Conservation (phyloP, 78 protist species). For the Dictyostelium brefeldianum region DNA sequence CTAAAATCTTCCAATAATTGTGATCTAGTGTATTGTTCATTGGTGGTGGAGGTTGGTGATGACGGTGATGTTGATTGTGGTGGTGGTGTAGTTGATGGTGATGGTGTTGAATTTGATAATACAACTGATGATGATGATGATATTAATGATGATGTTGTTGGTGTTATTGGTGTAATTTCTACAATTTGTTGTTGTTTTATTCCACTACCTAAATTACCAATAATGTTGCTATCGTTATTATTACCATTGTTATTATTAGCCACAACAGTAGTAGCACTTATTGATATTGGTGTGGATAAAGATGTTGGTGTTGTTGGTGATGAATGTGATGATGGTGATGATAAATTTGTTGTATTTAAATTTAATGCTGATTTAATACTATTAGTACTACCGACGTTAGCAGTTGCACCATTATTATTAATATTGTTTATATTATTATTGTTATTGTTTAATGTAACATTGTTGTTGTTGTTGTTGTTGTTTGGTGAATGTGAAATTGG, state of each 20-base stretch:
- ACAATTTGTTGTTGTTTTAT: background rate
- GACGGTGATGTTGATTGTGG: background rate
- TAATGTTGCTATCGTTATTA: background rate
- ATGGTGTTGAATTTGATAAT: background rate
- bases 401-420: background rate
- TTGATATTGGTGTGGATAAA: constrained; percentile 7
- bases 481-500: background rate
- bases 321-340: background rate
- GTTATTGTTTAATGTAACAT: background rate
- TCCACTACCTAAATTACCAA: background rate
- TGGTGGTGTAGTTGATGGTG: background rate
- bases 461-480: too few relatives aligned
- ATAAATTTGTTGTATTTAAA: background rate
- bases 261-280: constrained; percentile 26
- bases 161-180: background rate
- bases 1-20: constrained; percentile 82
- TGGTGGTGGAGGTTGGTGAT: background rate
- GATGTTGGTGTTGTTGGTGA: background rate
- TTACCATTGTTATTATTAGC: constrained; percentile 34
- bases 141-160: constrained; percentile 1
- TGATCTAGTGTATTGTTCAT: constrained; percentile 53
- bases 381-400: background rate
- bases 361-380: background rate
- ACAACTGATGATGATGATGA: background rate
- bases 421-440: constrained; percentile 8